Base-by-base conservation (phyloP, 108 stramenopile genomes). In the Conticribra guillardii region DNA sequence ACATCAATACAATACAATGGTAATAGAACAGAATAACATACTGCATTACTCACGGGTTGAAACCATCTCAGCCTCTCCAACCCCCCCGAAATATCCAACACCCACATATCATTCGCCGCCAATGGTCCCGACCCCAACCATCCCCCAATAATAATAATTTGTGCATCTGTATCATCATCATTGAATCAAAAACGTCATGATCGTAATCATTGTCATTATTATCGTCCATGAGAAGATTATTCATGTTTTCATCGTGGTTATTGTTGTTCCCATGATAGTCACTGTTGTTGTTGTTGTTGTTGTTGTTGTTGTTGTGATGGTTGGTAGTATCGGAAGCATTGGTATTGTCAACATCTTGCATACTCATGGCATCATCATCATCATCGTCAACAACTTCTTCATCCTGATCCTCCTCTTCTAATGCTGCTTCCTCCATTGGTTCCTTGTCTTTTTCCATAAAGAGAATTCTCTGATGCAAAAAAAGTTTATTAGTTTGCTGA, bases 61-160 rank as follows among this genome's bases (percentile, higher is more conserved):
- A 83, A 84, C 87, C 89, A 90, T 26, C 84, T 81, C 15, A 91
- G 37, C 16, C 77, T 33, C 2, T 71, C 64, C 21, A 78, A 53
- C 30, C 76, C 77, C 0, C 85, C 79, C 8, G 79, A 72, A 47
- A 93, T 76, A 37, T 97, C 92, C 18, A 97, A 62, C 1, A 96
- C 85, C 69, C 91, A 89, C 84, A 87, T 84, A 69, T 97, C 95
- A 16, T 75, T 79, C 3, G 96, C 94, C 0, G 97, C 97, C 41
- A 95, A 68, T 11, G 97, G 97, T 4, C 87, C 85, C 5, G 60
- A 78, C 33, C 96, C 96, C 22, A 97, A 74, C 97, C 97, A 97
- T 0, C 97, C 97, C 7, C 97, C 97, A 60, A 97, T 89, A 59
- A 97, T 93, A 41, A 94, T 84, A 48, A 97, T 95, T 65, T 91